Evolutionary conservation across 2,329 filamentous ascomycete species (phyloP), one percentile per base, ranked within the genome.

Genomic region (Byssoonygena ceratinophila): DNA sequence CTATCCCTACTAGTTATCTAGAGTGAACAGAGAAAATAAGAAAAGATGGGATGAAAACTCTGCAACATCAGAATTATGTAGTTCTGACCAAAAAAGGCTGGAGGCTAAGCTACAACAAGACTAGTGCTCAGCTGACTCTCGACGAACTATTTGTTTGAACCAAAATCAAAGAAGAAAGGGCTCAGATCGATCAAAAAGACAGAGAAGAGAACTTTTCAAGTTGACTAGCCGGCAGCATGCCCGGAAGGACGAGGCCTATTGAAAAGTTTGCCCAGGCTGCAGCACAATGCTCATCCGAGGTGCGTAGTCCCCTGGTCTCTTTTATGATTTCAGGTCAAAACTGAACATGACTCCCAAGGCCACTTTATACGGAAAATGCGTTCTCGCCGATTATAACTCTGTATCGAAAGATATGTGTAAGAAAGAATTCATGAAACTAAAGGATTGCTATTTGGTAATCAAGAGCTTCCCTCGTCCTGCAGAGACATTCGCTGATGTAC

Each of bases 391-490:
- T 65, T 97, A 94, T 71, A 91, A 91, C 64, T 81, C 88, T 3
- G 81, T 95, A 2, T 80, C 89, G 61, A 94, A 94, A 65, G 87
- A 96, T 65, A 92, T 92, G 75, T 98, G 92, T 64, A 76, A 77
- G 3, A 81, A 81, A 54, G 89, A 96, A 64, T 97, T 98, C 60
- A 74, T 92, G 68, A 81, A 74, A 59, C 68, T 97, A 46, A 95
- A 94, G 67, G 77, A 94, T 59, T 97, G 91, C 65, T 94, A 88
- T 64, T 63, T 94, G 63, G 90, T 95, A 75, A 62, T 14, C 31
- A 40, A 7, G 32, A 16, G 31, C 16, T 8, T 31, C 9, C 34
- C 2, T 14, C 16, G 6, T 6, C 23, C 16, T n/a, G 3, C 23
- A 25, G 16, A 46, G 3, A 31, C 14, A 22, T 22, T 22, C n/a